Conservation (phyloP, 345 rosid species). For the Eucalyptus tenuipes region DNA sequence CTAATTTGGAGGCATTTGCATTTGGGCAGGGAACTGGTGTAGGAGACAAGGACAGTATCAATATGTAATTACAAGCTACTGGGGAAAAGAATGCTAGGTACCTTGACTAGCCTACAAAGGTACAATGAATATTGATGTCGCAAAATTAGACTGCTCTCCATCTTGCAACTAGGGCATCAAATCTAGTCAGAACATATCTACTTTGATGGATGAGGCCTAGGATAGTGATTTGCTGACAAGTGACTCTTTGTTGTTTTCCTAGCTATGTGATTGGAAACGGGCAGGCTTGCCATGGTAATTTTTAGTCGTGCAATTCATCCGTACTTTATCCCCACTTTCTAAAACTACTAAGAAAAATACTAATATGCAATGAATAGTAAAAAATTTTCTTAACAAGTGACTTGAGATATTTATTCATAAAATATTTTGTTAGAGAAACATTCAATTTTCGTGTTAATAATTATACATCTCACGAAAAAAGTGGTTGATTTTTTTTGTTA, state of each 20-base stretch:
- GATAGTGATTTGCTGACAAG: background rate
- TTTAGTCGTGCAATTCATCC: background rate
- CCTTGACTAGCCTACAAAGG: background rate
- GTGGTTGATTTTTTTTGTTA: background rate
- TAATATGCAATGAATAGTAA: background rate
- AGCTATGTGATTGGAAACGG: background rate
- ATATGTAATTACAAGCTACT: background rate
- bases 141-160: background rate
- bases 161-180: background rate
- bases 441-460: background rate
- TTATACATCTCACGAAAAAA: background rate
- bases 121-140: background rate
- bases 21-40: background rate
- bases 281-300: background rate
- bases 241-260: background rate
- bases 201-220: background rate
- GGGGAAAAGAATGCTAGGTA: background rate
- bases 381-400: background rate
- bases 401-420: background rate
- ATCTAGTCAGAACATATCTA: background rate
- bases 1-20: background rate
- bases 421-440: background rate
- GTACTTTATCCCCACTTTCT: background rate
- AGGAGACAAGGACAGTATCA: background rate
- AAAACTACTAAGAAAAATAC: background rate